Base-by-base conservation (phyloP, 2,329 filamentous ascomycete species). In the Diaporthe longicolla region DNA sequence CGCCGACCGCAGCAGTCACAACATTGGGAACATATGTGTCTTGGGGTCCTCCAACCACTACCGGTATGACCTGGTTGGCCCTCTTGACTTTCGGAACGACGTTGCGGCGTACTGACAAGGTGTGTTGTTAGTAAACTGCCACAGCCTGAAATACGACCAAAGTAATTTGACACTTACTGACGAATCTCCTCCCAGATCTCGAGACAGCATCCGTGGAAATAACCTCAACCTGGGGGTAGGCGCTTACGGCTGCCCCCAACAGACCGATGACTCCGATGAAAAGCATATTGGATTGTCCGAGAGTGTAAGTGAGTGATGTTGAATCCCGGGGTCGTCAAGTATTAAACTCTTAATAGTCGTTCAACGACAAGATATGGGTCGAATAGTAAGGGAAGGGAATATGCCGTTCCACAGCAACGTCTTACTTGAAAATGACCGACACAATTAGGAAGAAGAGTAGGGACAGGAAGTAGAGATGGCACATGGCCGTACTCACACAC, bases 41-140 rank as follows among this genome's bases (percentile, higher is more conserved):
- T 50, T 75, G 71, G 17, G 74, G 32, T n/a, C 76, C 76, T 63
- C 76, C 76, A 15, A 77, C 76, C 21, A 77, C 73, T 21, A 77
- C 72, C 29, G 76, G 70, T 35, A 75, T 75, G 32, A 75, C n/a
- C 48, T 68, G 63, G n/a, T 68, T 68, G 45, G 63, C 63, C 32
- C 63, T 54, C 63, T 68, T 68, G 32, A 68, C 63, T 68, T 54
- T 68, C 15, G 63, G 63, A 13, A 40, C 11, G 15, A 68, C 63
- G 52, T 68, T 68, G 45, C 63, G 63, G 45, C 63, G 63, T n/a
- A 68, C 63, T 68, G 37, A 8, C 21, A 19, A 68, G 37, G 48
- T 21, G 32, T 21, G 48, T 29, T 40, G 48, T 68, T 40, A 54
- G 48, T 54, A 24, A 26, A 29, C 17, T 40, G 48, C 32, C 8